Conservation (phyloP, 2,329 filamentous ascomycete species). For the Cercospora citrullina region DNA sequence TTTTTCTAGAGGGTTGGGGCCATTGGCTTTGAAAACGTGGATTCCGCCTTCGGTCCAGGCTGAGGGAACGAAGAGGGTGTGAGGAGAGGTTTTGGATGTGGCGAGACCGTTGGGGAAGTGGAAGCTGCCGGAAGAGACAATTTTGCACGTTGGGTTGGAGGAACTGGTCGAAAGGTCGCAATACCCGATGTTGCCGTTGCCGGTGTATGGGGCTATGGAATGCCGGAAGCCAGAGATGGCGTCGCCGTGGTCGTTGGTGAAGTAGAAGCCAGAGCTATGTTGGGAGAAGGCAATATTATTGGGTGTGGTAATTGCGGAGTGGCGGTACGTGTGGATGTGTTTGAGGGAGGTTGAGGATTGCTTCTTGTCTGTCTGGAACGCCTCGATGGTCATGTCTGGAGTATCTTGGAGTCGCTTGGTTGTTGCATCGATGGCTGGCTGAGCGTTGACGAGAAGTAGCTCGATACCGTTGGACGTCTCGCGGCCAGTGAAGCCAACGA, state of each 20-base stretch:
- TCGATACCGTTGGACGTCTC: constrained; percentile 15
- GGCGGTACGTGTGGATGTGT: constrained; percentile 19
- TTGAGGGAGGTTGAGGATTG: constrained; percentile 11
- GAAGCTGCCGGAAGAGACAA: constrained; percentile 14
- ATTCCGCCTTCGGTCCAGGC: constrained; percentile 22
- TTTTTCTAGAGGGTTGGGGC: constrained; percentile 11
- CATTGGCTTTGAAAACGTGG: constrained; percentile 19
- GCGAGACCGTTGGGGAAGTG: constrained; percentile 29
- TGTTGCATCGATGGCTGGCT: constrained; percentile 19
- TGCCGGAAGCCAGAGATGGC: constrained; percentile 21
- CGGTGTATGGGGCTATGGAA: constrained; percentile 20
- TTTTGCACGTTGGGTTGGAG: background rate
- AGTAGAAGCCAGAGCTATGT: constrained; percentile 20
- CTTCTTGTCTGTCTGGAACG: constrained; percentile 17
- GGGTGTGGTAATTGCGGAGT: constrained; percentile 25
- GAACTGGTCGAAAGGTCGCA: constrained; percentile 7
- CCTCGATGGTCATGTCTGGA: constrained; percentile 28
- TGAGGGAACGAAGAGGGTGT: constrained; percentile 25
- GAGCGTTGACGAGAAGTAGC: constrained; percentile 24
- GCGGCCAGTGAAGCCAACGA: constrained; percentile 25
- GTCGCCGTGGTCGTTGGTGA: constrained; percentile 31
- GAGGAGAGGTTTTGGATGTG: constrained; percentile 8
- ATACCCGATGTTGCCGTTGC: constrained; percentile 26
- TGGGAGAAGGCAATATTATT: constrained; percentile 27
- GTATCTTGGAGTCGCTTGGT: constrained; percentile 21